A percentile compares a stretch with the other conserved stretches of the same genome.
phyloP scores from a whole-genome alignment of 352 stramenopile genomes.

The Phytophthora megakarya region DNA sequence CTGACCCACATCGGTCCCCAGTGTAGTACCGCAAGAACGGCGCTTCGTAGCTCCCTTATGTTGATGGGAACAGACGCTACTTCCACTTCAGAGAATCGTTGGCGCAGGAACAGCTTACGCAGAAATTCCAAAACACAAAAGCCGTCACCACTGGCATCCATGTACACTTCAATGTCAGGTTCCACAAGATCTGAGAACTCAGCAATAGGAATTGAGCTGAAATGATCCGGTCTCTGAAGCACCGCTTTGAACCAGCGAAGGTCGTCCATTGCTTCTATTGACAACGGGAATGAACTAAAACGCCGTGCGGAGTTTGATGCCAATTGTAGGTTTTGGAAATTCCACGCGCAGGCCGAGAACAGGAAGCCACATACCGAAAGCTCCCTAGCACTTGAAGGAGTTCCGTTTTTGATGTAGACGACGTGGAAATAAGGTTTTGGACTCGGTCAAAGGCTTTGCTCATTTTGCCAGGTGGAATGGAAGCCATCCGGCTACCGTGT shows the following conservation, averaged over 20 bases:
- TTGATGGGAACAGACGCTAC: slow-evolving; percentile 19
- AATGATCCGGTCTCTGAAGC: not conserved
- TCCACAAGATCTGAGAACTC: not conserved
- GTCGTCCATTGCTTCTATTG: not conserved
- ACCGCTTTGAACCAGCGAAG: slow-evolving; percentile 13
- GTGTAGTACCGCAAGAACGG: slow-evolving; percentile 10
- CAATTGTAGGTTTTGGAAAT: slow-evolving; percentile 6
- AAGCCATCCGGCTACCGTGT: slow-evolving; percentile 14
- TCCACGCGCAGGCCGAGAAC: not conserved
- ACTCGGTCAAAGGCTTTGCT: not conserved
- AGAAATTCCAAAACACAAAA: slow-evolving; percentile 16
- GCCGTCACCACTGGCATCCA: slow-evolving; percentile 23
- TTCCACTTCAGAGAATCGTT: slow-evolving; percentile 12
- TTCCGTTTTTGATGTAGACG: not conserved
- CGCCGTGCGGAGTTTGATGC: no score
- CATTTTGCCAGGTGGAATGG: slow-evolving; percentile 19
- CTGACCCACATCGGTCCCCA: slow-evolving; percentile 18
- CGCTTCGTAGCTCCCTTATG: slow-evolving; percentile 16
- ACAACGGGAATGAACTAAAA: no score
- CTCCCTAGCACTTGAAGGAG: slow-evolving; percentile 1
- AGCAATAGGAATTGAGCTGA: slow-evolving; percentile 20
- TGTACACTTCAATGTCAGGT: slow-evolving; percentile 16
- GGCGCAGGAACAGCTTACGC: not conserved
- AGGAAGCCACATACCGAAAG: slow-evolving; percentile 7
- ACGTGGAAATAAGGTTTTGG: slow-evolving; percentile 8